Conservation (phyloP, 2,329 filamentous ascomycete genomes). For the Tolypocladium nubicola region DNA sequence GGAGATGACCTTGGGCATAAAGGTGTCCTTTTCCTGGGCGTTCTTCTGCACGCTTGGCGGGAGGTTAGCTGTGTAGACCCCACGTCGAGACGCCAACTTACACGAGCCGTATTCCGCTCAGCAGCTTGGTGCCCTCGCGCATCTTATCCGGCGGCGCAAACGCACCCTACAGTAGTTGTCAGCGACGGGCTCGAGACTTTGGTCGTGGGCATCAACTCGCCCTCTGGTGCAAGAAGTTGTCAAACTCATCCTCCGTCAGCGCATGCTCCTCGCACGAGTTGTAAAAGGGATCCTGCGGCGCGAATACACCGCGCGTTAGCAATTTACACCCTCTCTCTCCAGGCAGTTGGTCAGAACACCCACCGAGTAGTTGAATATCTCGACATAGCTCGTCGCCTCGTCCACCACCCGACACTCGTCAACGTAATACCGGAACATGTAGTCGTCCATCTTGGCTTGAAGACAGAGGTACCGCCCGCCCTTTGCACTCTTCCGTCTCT, state of each 20-base stretch:
- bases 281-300: constrained; percentile 33
- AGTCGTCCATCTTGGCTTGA: constrained; percentile 43
- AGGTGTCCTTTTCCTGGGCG: constrained; percentile 46
- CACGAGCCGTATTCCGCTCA: constrained; percentile 44
- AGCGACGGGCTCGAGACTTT: background rate
- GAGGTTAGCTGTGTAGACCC: background rate
- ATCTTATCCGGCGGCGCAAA: constrained; percentile 35
- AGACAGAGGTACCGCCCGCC: background rate
- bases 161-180: constrained; percentile 30
- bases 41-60: constrained; percentile 40
- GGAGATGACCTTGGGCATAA: constrained; percentile 43
- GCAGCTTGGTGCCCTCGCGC: constrained; percentile 30
- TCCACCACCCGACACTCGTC: constrained; percentile 34
- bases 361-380: constrained; percentile 51
- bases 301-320: background rate
- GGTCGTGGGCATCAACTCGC: constrained; percentile 22
- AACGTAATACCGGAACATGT: constrained; percentile 42
- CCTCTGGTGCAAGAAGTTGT: constrained; percentile 41
- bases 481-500: background rate
- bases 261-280: constrained; percentile 41
- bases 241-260: constrained; percentile 43
- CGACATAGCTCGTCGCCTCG: constrained; percentile 44
- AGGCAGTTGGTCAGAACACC: constrained; percentile 8
- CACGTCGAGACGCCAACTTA: constrained; percentile 21
- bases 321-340: background rate